phyloP scores from a whole-genome alignment of 768 basidiomycete species.

The Hygrophorus russula region DNA sequence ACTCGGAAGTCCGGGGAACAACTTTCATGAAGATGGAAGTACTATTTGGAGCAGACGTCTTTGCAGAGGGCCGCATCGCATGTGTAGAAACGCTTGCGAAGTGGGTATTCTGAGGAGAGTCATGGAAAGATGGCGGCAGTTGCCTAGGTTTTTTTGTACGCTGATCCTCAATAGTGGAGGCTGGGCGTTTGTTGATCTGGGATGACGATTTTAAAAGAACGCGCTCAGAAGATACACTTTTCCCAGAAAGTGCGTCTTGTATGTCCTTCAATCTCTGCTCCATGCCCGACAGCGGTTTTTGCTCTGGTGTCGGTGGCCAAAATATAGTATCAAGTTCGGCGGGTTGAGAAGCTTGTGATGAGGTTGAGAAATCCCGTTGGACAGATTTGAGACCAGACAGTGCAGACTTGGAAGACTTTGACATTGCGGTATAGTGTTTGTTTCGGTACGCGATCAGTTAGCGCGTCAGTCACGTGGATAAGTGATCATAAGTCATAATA shows the following conservation, averaged over 20 bases:
- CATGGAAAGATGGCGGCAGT: constrained; percentile 40
- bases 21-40: constrained; percentile 6
- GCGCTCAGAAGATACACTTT: constrained; percentile 3
- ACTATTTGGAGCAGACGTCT: constrained; percentile 5
- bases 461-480: constrained; percentile 1
- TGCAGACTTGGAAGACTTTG: constrained; percentile 4
- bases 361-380: constrained; percentile 43
- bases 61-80: background rate
- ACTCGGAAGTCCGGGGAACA: constrained; percentile 11
- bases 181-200: constrained; percentile 27
- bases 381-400: constrained; percentile 4
- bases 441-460: background rate
- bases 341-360: constrained; percentile 26
- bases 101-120: constrained; percentile 1
- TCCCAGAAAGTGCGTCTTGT: constrained; percentile 38
- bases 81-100: background rate
- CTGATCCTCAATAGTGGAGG: constrained; percentile 16
- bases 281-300: constrained; percentile 15
- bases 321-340: constrained; percentile 15
- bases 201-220: constrained; percentile 14
- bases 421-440: background rate
- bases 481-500: too few relatives aligned
- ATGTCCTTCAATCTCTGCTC: constrained; percentile 45
- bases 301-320: constrained; percentile 26
- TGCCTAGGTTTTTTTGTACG: constrained; percentile 43